Evolutionary conservation across 352 stramenopile genomes (phyloP).

Genomic region (Phytophthora niederhauseri): DNA sequence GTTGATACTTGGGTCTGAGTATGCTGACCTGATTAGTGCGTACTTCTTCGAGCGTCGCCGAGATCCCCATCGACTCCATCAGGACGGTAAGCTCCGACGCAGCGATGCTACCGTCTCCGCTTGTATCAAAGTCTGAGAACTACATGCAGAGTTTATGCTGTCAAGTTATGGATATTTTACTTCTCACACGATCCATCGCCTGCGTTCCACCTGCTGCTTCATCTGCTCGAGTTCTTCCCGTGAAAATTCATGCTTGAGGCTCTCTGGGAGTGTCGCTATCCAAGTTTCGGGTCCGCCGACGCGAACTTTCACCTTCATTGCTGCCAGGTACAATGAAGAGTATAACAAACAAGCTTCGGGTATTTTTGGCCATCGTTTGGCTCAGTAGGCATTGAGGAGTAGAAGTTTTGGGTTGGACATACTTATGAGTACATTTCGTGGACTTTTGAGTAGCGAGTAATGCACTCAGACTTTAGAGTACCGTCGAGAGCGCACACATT

Average conservation of each 20-base stretch:
- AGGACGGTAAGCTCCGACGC: constrained; percentile 54
- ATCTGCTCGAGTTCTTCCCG: constrained; percentile 70
- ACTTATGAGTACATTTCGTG: too few species aligned
- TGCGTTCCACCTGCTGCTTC: constrained; percentile 53
- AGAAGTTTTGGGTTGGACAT: too few species aligned
- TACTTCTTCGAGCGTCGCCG: constrained; percentile 53
- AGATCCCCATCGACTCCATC: constrained; percentile 74
- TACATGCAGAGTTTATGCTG: constrained; percentile 9
- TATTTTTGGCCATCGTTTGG: constrained; percentile 13
- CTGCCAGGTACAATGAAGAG: not conserved
- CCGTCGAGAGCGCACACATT: too few species aligned
- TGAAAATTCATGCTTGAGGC: constrained; percentile 72
- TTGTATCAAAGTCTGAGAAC: constrained; percentile 77
- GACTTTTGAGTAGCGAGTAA: too few species aligned
- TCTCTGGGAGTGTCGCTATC: constrained; percentile 55
- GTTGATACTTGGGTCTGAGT: not conserved
- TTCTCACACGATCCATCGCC: not conserved
- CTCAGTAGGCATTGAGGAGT: too few species aligned
- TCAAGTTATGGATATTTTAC: too few species aligned
- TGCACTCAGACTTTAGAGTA: too few species aligned
- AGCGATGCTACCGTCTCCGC: constrained; percentile 66
- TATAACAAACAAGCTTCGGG: not conserved
- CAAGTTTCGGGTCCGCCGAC: constrained; percentile 46
- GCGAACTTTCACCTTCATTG: constrained; percentile 54
- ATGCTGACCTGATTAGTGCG: not conserved